phyloP scores from a whole-genome alignment of 257 asterid genomes.

The Solanum virginianum region DNA sequence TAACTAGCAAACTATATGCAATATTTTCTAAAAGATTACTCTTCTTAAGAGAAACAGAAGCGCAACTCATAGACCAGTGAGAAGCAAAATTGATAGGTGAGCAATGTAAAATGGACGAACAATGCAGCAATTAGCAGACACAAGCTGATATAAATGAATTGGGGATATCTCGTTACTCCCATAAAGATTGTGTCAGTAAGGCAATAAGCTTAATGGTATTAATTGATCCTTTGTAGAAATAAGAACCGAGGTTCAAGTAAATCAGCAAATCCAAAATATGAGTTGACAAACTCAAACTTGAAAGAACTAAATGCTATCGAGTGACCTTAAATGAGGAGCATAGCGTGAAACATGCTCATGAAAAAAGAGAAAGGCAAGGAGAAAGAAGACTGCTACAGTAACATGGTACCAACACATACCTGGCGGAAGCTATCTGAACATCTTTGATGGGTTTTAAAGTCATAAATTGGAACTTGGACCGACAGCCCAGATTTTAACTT shows the following conservation, averaged over 20 bases:
- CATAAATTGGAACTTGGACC: slow-evolving; percentile 90
- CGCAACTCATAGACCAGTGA: not conserved
- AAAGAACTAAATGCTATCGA: not conserved
- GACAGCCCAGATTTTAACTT: slow-evolving; percentile 57
- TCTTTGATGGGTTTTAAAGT: slow-evolving; percentile 91
- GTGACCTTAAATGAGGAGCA: not conserved
- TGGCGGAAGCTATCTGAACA: slow-evolving; percentile 77
- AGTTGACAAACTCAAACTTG: not conserved
- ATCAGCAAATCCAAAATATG: not conserved
- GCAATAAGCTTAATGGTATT: not conserved
- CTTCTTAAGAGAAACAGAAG: not conserved
- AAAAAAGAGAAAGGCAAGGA: not conserved
- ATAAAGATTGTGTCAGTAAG: not conserved
- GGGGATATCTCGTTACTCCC: not conserved
- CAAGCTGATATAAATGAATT: not conserved
- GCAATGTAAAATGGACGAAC: not conserved
- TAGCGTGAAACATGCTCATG: not conserved
- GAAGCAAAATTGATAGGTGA: not conserved
- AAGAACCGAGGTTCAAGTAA: not conserved
- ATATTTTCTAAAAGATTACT: not conserved
- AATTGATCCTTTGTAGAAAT: not conserved
- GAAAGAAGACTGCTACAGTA: not conserved
- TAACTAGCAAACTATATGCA: not conserved
- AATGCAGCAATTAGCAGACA: not conserved
- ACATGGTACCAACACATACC: slow-evolving; percentile 25